These are phyloP conservation scores for Eucalyptus brandiana DNA, from an alignment of 345 rosid genomes.

Conservation along the genomic window DNA sequence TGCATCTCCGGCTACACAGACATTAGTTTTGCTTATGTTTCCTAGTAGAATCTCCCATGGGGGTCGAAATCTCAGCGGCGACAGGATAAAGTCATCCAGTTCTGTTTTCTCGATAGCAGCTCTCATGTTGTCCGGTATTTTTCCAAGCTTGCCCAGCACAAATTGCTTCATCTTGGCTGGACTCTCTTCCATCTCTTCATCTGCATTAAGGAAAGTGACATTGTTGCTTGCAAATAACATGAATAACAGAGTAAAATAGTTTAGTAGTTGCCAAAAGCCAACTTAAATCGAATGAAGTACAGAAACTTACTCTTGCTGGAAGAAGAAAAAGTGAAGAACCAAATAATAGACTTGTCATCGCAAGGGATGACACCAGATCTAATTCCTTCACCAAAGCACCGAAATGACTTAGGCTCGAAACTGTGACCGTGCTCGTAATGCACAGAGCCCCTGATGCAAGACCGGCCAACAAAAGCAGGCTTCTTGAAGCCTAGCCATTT, in stretches of 20 bases:
- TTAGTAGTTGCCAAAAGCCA: neutral
- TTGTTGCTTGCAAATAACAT: neutral
- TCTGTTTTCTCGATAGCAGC: slow-evolving; percentile 21
- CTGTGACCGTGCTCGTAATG: slow-evolving; percentile 23
- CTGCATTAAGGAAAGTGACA: neutral
- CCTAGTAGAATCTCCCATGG: slow-evolving; percentile 54
- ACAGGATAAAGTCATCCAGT: slow-evolving; percentile 5
- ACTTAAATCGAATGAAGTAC: neutral
- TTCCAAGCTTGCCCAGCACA: slow-evolving; percentile 8
- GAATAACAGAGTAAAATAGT: neutral
- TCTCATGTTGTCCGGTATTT: neutral
- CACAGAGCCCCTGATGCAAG: slow-evolving; percentile 31
- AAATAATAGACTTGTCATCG: neutral
- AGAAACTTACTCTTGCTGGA: neutral
- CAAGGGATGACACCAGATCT: neutral
- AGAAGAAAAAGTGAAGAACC: neutral
- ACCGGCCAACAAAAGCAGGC: slow-evolving; percentile 17
- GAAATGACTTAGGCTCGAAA: neutral
- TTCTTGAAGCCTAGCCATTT: slow-evolving; percentile 56
- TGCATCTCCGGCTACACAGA: slow-evolving; percentile 55
- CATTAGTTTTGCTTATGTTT: slow-evolving; percentile 29
- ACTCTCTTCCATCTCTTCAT: slow-evolving; percentile 5
- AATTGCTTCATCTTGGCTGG: slow-evolving; percentile 19
- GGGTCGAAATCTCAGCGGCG: slow-evolving; percentile 23
- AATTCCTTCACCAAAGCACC: neutral